Conservation (phyloP, 2,329 filamentous ascomycete species). For the Myriosclerotinia curreyana region DNA sequence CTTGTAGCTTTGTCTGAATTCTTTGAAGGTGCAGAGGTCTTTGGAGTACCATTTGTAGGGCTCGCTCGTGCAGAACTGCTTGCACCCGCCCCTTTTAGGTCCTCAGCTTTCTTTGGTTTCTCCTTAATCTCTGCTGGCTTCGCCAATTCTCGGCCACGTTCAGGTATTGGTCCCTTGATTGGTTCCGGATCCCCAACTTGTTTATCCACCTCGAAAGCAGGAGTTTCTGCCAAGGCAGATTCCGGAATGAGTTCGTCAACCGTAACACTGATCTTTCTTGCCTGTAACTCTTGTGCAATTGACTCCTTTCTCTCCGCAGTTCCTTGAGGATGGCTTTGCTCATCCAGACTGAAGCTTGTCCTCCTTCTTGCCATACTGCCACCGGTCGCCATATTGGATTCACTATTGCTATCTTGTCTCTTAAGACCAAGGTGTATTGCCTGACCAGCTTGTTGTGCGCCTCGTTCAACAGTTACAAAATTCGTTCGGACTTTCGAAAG, state of each 20-base stretch:
- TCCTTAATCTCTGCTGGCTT: conserved; percentile 27
- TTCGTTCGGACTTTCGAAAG: conserved; percentile 73
- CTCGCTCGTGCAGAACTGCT: neutral
- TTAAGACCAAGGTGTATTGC: conserved; percentile 45
- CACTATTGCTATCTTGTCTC: conserved; percentile 39
- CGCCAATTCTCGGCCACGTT: conserved; percentile 19
- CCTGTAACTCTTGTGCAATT: conserved; percentile 31
- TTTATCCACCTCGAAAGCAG: conserved; percentile 28
- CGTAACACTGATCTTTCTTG: conserved; percentile 32
- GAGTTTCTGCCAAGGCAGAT: conserved; percentile 33
- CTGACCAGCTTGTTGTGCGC: conserved; percentile 38
- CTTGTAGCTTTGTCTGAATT: conserved; percentile 5
- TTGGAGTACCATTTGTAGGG: conserved; percentile 9
- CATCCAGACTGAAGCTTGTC: conserved; percentile 36
- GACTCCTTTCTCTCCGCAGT: conserved; percentile 33
- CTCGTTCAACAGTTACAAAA: conserved; percentile 67
- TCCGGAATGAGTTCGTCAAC: conserved; percentile 36
- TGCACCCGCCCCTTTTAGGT: conserved; percentile 1
- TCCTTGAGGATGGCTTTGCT: conserved; percentile 30
- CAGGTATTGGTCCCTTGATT: conserved; percentile 19
- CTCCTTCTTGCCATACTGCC: conserved; percentile 34
- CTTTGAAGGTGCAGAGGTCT: neutral
- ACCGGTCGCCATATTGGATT: conserved; percentile 12
- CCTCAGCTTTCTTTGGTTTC: conserved; percentile 15
- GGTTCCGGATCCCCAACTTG: conserved; percentile 26